Percentiles rank a stretch among this genome's conserved stretches.
These are phyloP conservation scores for Chrysoporthe cubensis DNA, from an alignment of 2,329 filamentous ascomycete species.

Conservation along the genomic window DNA sequence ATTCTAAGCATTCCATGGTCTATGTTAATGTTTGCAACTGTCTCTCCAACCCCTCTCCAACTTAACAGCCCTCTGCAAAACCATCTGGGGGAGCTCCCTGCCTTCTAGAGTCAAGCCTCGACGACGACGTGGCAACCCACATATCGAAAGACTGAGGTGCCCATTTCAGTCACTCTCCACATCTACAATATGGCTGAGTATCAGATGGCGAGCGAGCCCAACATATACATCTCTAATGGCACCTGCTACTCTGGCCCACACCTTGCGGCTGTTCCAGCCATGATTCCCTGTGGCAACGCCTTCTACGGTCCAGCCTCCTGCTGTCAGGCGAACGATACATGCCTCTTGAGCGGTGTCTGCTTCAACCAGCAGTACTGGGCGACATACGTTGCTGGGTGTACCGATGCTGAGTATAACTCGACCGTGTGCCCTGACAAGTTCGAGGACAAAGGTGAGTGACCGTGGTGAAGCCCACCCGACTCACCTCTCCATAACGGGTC, in stretches of 20 bases:
- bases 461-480: neutral
- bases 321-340: slow-evolving; percentile 40
- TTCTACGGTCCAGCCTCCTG: slow-evolving; percentile 38
- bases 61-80: neutral
- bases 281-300: slow-evolving; percentile 42
- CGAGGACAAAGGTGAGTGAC: slow-evolving; percentile 19
- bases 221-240: slow-evolving; percentile 39
- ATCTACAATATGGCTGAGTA: neutral
- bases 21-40: neutral
- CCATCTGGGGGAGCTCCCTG: neutral
- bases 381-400: slow-evolving; percentile 45
- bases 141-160: neutral
- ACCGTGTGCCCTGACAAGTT: slow-evolving; percentile 41
- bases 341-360: slow-evolving; percentile 37
- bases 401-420: slow-evolving; percentile 38
- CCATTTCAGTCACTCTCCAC: neutral
- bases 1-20: no score
- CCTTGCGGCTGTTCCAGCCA: slow-evolving; percentile 26
- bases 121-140: neutral
- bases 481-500: neutral
- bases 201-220: slow-evolving; percentile 17
- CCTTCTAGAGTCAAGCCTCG: neutral
- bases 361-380: slow-evolving; percentile 30
- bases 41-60: neutral
- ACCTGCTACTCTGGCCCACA: slow-evolving; percentile 37